These are phyloP conservation scores for Talaromyces liani DNA, from an alignment of 495 filamentous ascomycete species.

Conservation along the genomic window DNA sequence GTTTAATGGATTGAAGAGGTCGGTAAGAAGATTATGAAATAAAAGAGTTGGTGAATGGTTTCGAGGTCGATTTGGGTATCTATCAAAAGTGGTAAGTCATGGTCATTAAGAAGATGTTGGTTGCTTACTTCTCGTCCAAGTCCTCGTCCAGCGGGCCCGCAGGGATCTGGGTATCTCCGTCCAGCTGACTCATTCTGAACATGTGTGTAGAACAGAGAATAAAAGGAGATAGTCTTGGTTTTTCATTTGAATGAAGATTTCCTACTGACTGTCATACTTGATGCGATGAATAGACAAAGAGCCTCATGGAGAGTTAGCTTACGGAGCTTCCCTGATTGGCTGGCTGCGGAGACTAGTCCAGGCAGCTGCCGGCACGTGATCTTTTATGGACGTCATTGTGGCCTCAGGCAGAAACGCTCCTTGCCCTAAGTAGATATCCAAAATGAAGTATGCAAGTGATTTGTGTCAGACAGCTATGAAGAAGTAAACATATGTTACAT, in stretches of 20 bases:
- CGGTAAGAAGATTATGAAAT: conserved; percentile 72
- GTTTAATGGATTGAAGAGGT: conserved; percentile 80
- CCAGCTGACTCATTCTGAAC: conserved; percentile 39
- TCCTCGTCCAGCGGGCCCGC: conserved; percentile 41
- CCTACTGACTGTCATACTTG: neutral
- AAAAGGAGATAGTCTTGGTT: neutral
- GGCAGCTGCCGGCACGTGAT: neutral
- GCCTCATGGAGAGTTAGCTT: neutral
- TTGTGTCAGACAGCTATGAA: neutral
- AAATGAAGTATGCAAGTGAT: neutral
- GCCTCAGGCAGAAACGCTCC: conserved; percentile 10
- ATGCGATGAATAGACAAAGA: neutral
- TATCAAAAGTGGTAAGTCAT: conserved; percentile 18
- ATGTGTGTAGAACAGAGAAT: neutral
- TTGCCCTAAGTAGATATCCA: neutral
- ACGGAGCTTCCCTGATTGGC: neutral
- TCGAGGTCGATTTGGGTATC: conserved; percentile 76
- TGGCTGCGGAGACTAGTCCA: neutral
- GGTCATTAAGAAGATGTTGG: neutral
- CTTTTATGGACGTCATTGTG: neutral
- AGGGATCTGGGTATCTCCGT: conserved; percentile 23
- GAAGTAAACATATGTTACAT: neutral
- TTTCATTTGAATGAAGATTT: neutral
- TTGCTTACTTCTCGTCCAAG: conserved; percentile 57
- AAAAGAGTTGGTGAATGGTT: conserved; percentile 72